Base-by-base conservation (phyloP, 129 eudicot genomes). In the Pulicaria dysenterica region DNA sequence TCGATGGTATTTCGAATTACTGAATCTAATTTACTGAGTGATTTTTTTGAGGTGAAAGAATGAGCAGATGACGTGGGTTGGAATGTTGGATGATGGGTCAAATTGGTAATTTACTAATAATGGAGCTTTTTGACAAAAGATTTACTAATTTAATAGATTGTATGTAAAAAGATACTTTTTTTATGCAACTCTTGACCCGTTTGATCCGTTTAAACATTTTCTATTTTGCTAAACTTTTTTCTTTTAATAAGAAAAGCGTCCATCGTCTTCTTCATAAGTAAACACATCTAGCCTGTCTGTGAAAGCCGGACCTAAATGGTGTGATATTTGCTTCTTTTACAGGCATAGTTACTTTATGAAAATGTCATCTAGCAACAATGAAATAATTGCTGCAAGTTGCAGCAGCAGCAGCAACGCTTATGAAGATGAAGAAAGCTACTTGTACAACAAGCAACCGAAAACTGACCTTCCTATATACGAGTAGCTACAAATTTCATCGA, bases 331-430 rank as follows among this genome's bases (percentile, higher is more conserved):
- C 8, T 65, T 13, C 34, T 64, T 43, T 24, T 74, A 60, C 88
- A 94, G 98, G 98, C 98, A 94, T 58, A 85, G 90, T 70, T 94
- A 90, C 81, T 94, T 94, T 77, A 64, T 90, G 84, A 94, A 88
- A 86, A 92, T 92, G 98, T 80, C 64, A 6, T 48, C 71, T 49
- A 44, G 42, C 41, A 82, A 86, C 58, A 75, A 66, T 15, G 83
- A 73, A 74, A 80, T 73, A 72, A 90, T 75, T 57, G 79, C 79
- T 64, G 77, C 92, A 13, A 84, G 80, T 62, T 80, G 88, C 87
- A 80, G 78, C 83, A 79, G 78, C 83, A 79, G 70, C 73, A 49
- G 41, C 76, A 67, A 56, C 36, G 13, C 61, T 14, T 77, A 71
- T 24, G 71, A 72, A 37, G 87, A 75, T 42, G 79, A 80, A 54